These are phyloP conservation scores for Plasmodium inui DNA, from an alignment of 169 alveolate species.

Conservation along the genomic window DNA sequence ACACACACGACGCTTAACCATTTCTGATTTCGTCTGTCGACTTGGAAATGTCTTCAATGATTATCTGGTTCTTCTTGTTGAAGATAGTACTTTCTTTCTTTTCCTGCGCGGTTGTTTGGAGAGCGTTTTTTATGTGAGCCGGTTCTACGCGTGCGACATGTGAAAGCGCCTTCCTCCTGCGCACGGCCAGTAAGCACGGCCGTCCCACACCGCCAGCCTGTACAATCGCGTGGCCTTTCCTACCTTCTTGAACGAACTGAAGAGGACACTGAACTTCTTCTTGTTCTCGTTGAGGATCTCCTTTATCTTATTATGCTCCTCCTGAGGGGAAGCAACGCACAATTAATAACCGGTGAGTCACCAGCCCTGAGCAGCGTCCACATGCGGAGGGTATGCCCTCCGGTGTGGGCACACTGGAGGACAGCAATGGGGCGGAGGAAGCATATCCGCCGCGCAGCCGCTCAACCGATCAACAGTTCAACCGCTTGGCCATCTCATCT, in stretches of 20 bases:
- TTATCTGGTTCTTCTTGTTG: slow-evolving; percentile 45
- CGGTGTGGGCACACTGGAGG: neutral
- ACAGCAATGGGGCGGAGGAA: neutral
- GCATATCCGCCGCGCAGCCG: neutral
- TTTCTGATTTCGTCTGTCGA: slow-evolving; percentile 46
- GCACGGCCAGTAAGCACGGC: neutral
- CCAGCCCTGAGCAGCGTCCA: neutral
- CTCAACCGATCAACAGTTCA: neutral
- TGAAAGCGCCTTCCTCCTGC: neutral
- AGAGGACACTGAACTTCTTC: slow-evolving; percentile 34
- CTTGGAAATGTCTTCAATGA: slow-evolving; percentile 44
- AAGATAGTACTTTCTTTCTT: slow-evolving; percentile 48
- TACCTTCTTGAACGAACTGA: slow-evolving; percentile 51
- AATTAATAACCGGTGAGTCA: neutral
- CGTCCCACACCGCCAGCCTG: neutral
- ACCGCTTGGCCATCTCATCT: neutral
- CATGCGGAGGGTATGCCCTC: neutral
- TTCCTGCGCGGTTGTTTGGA: slow-evolving; percentile 13
- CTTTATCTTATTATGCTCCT: slow-evolving; percentile 28
- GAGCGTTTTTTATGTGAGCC: neutral
- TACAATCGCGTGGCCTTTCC: neutral
- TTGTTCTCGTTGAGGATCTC: slow-evolving; percentile 55
- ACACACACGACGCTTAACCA: neutral
- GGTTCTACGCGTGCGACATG: neutral
- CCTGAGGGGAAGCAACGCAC: neutral